Percentiles rank a stretch among this genome's conserved stretches.
Evolutionary conservation across 2,329 filamentous ascomycete genomes (phyloP).

Genomic region (Alternaria gaisen): DNA sequence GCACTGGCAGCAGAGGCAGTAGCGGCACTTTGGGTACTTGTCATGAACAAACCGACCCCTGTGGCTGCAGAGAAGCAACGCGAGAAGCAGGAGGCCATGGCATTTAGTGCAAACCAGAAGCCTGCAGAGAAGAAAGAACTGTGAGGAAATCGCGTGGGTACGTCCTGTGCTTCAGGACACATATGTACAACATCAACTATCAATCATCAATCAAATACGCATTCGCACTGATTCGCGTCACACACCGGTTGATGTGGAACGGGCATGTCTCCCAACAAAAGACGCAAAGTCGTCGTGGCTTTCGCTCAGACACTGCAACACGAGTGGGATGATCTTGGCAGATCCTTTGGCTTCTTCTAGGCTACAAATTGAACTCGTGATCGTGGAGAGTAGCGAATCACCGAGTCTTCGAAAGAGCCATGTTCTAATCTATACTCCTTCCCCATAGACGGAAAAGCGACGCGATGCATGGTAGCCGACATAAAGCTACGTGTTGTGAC

Average conservation of each 20-base stretch:
- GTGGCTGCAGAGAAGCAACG: conserved; percentile 50
- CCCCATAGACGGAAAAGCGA: background rate
- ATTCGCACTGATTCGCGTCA: background rate
- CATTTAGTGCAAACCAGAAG: conserved; percentile 32
- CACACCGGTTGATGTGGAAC: conserved; percentile 6
- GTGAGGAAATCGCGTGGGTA: conserved; percentile 35
- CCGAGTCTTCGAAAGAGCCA: conserved; percentile 95
- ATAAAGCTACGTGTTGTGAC: conserved; percentile 6
- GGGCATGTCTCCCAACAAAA: conserved; percentile 76
- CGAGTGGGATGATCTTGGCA: conserved; percentile 92
- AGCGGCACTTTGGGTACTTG: conserved; percentile 64
- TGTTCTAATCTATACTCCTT: conserved; percentile 8
- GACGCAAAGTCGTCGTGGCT: conserved; percentile 88
- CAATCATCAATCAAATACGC: background rate
- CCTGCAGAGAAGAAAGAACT: conserved; percentile 61
- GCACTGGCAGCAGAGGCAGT: conserved; percentile 74
- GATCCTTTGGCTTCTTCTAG: conserved; percentile 79
- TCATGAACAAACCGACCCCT: conserved; percentile 52
- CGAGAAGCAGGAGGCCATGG: conserved; percentile 48
- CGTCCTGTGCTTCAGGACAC: background rate
- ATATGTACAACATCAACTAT: background rate
- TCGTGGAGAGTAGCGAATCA: conserved; percentile 72
- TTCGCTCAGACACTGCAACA: conserved; percentile 85
- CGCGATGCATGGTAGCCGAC: conserved; percentile 2
- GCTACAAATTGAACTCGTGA: conserved; percentile 88